Evolutionary conservation across 371 early-diverging fungal species (phyloP), one percentile per base, ranked within the genome.

Genomic region (Syncephalastrum monosporum): DNA sequence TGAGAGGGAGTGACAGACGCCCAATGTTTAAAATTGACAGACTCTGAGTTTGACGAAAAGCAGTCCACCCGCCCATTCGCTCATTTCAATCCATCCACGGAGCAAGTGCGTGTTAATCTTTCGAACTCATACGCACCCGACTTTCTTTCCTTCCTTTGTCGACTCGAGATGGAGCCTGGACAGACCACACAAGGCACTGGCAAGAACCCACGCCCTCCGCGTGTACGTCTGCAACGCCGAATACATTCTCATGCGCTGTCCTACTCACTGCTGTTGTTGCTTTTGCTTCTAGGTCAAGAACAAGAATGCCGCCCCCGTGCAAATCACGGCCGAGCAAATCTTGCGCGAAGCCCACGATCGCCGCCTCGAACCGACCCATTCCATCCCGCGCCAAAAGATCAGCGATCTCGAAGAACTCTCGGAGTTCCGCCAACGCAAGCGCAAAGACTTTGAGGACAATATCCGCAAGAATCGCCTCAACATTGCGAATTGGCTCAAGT

Each of bases 281-380:
- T n/a, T 12, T 14, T 10, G n/a, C 1, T 21, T 12, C 8, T 61
- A 91, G 92, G 95, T 97, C 80, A 96, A 96, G 76, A 96, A 98
- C 81, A 98, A 98, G 83, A 92, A 88, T 71, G 88, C 97, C 4
- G 97, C 97, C 23, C 87, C 91, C n/a, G 83, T 97, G n/a, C 99
- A 98, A 70, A 97, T 98, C 74, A 97, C 98, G 23, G 99, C 99
- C 12, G 99, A 98, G 79, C 98, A 98, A 80, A 89, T 98, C 55
- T 82, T 98, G 17, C 88, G 96, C 25, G 99, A 98, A 77, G 94
- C 96, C 16, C 87, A 89, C 60, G 95, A 94, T 65, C 87, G 93
- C 45, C 90, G 89, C 56, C 59, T 80, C 4, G 96, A 93, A 65
- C 75, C 87, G 15, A 82, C 82, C 13, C 79, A 83, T 61, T 78